phyloP scores from a whole-genome alignment of 805 yeast species.

The Wickerhamomyces bisporus region DNA sequence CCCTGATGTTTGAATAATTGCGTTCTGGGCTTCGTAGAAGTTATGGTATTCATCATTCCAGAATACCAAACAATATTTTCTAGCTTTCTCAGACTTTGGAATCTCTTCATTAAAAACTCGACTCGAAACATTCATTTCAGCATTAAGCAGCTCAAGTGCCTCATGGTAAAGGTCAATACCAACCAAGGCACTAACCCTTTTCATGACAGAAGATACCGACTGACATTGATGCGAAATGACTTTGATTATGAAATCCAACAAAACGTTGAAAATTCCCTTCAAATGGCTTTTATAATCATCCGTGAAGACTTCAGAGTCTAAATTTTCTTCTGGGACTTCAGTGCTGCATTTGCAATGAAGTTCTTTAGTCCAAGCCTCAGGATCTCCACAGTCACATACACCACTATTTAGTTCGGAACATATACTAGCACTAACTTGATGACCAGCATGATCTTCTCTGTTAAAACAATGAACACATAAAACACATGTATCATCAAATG shows the following conservation, averaged over 20 bases:
- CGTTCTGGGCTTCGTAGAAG: conserved; percentile 46
- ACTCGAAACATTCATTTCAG: conserved; percentile 4
- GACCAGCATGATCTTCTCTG: conserved; percentile 60
- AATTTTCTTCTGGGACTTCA: conserved; percentile 28
- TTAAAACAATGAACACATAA: conserved; percentile 71
- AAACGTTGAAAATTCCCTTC: conserved; percentile 27
- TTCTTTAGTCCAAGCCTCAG: conserved; percentile 62
- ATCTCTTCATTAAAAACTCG: conserved; percentile 3
- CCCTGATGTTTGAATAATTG: conserved; percentile 34
- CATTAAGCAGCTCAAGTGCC: background rate
- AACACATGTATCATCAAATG: conserved; percentile 74
- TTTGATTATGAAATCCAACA: conserved; percentile 39
- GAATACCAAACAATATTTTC: conserved; percentile 45
- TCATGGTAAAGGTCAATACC: conserved; percentile 1
- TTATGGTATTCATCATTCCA: conserved; percentile 80
- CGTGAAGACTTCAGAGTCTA: conserved; percentile 26
- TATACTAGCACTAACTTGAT: conserved; percentile 48
- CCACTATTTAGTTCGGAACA: conserved; percentile 32
- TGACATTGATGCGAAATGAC: conserved; percentile 33
- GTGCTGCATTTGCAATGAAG: conserved; percentile 44
- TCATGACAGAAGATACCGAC: conserved; percentile 34
- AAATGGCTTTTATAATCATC: conserved; percentile 7
- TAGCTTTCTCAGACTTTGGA: background rate
- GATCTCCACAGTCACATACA: conserved; percentile 73
- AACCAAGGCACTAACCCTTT: background rate